phyloP scores from a whole-genome alignment of 192 early-diverging fungal species.

The Backusella sp. region DNA sequence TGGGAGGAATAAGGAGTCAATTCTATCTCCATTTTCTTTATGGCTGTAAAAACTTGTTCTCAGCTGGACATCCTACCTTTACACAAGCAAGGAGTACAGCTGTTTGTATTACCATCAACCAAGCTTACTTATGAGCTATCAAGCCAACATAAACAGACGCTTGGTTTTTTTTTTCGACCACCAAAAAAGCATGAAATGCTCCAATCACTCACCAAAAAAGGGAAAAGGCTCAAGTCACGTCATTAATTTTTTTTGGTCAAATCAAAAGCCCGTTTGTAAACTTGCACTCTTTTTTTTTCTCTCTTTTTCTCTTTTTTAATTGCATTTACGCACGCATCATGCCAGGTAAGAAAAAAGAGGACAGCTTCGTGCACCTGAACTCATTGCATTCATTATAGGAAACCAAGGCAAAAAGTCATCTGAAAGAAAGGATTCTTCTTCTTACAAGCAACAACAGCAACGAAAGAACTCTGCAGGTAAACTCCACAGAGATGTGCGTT shows the following conservation, averaged over 20 bases:
- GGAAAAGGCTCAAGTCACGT: not conserved
- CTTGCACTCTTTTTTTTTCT: not conserved
- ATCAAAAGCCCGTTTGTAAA: not conserved
- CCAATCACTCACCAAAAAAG: not conserved
- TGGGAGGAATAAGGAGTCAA: too few species aligned
- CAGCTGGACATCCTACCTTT: too few species aligned
- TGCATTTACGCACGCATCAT: not conserved
- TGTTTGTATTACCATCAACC: too few species aligned
- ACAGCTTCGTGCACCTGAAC: too few species aligned
- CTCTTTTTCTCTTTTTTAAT: not conserved
- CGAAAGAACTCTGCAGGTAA: slow-evolving; percentile 16
- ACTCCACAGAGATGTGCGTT: not conserved
- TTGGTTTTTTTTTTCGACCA: too few species aligned
- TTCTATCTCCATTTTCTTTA: too few species aligned
- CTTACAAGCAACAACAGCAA: slow-evolving; percentile 5
- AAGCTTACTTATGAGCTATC: too few species aligned
- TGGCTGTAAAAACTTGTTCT: too few species aligned
- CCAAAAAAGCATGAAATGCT: too few species aligned
- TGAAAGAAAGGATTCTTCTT: not conserved
- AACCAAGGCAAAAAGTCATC: slow-evolving; percentile 8
- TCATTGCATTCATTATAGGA: not conserved
- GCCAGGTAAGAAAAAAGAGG: not conserved
- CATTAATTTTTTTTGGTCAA: not conserved
- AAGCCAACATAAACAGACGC: too few species aligned
- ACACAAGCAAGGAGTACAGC: too few species aligned